Conservation (phyloP, 2,329 filamentous ascomycete genomes). For the Penicillium capsulatum region DNA sequence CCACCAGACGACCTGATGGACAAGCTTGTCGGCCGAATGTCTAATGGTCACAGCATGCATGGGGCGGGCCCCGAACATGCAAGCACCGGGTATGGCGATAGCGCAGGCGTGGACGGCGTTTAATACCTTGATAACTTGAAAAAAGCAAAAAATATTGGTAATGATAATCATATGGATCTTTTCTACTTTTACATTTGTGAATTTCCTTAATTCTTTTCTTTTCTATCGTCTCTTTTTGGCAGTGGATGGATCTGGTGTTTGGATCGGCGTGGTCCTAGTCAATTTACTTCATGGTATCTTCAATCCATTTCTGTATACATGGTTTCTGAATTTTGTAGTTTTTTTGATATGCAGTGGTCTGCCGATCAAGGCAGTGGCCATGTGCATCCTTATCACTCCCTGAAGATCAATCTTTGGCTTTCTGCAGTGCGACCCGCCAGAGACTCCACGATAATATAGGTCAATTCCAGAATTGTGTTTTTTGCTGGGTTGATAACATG, state of each 20-base stretch:
- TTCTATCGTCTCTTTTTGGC: constrained; percentile 1
- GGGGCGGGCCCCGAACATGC: constrained; percentile 34
- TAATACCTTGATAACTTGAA: constrained; percentile 17
- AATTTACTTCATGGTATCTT: no score
- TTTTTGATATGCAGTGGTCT: no score
- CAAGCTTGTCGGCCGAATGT: constrained; percentile 35
- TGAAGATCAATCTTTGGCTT: no score
- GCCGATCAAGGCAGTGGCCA: no score
- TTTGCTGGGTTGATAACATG: no score
- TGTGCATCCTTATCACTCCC: no score
- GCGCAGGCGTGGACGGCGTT: constrained; percentile 30
- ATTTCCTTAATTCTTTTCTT: constrained; percentile 3
- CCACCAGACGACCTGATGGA: constrained; percentile 37
- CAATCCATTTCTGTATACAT: no score
- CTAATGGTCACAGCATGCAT: constrained; percentile 32
- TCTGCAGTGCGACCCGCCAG: no score
- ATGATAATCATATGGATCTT: constrained; percentile 28
- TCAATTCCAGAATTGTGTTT: no score
- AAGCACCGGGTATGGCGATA: constrained; percentile 29
- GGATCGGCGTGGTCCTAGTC: no score
- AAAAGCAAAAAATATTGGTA: constrained; percentile 18
- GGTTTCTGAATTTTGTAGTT: no score
- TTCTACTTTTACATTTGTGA: constrained; percentile 16
- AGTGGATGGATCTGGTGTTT: background rate
- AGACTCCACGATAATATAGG: no score